Conservation (phyloP, 768 basidiomycete genomes). For the Pleurotus giganteus region DNA sequence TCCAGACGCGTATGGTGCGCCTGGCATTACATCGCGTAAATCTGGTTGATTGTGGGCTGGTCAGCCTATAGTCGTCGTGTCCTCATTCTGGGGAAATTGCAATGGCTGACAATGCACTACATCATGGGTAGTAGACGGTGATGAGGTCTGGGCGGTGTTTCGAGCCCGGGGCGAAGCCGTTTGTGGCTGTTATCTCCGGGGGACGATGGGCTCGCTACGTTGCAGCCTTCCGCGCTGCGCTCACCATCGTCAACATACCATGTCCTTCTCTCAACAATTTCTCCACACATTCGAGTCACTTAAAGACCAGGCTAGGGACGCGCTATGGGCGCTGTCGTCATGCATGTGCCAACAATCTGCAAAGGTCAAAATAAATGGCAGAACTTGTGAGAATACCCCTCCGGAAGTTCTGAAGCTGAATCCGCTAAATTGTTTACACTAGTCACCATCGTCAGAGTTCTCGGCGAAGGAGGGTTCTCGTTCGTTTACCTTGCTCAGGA, state of each 20-base stretch:
- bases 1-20: too few species aligned
- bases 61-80: too few species aligned
- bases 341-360: constrained; percentile 81
- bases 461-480: constrained; percentile 96
- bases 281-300: constrained; percentile 51
- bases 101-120: not conserved
- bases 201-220: not conserved
- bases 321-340: constrained; percentile 76
- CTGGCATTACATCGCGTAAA: too few species aligned
- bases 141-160: too few species aligned
- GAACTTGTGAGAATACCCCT: constrained; percentile 69
- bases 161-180: not conserved
- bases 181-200: constrained; percentile 1
- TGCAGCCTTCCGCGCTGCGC: not conserved
- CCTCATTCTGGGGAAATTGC: not conserved
- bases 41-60: too few species aligned
- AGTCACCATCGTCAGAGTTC: constrained; percentile 89
- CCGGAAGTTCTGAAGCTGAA: not conserved
- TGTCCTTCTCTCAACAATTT: constrained; percentile 34
- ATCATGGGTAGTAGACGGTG: too few species aligned
- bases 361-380: constrained; percentile 92
- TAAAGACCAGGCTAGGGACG: constrained; percentile 78
- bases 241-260: not conserved
- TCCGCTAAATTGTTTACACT: constrained; percentile 2
- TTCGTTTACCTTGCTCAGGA: constrained; percentile 90